Conservation (phyloP, 164 flowering plant genomes). For the Tinospora cordifolia region DNA sequence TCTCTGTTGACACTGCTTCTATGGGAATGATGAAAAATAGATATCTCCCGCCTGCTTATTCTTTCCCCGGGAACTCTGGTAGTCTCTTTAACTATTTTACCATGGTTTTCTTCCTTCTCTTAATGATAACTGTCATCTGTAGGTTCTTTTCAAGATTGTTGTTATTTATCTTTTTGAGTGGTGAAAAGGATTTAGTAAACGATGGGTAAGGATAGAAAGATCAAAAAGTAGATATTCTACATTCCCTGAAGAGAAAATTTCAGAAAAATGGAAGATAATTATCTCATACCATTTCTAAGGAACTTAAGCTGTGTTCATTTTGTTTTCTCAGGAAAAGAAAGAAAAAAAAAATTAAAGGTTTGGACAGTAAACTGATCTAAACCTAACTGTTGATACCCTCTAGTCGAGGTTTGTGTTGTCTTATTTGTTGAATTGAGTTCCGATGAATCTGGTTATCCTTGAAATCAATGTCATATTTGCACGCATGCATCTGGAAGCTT, state of each 20-base stretch:
- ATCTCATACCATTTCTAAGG: no score
- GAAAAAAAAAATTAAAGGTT: no score
- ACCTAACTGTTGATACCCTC: no score
- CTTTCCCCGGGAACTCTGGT: slow-evolving; percentile 54
- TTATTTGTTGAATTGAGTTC: no score
- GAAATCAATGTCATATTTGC: no score
- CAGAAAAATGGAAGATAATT: not conserved
- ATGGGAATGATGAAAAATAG: slow-evolving; percentile 31
- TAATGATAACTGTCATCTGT: not conserved
- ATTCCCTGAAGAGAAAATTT: not conserved
- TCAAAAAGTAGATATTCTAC: not conserved
- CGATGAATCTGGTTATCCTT: no score
- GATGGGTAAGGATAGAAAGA: not conserved
- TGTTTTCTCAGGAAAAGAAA: not conserved
- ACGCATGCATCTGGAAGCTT: no score
- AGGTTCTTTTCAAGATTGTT: not conserved
- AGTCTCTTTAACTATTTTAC: slow-evolving; percentile 11
- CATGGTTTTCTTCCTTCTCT: not conserved
- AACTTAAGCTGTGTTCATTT: no score
- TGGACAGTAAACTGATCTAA: no score
- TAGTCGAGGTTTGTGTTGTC: no score
- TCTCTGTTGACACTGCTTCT: slow-evolving; percentile 26
- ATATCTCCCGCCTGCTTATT: slow-evolving; percentile 37
- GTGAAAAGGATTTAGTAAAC: not conserved
- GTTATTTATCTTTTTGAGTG: not conserved